phyloP scores from a whole-genome alignment of 805 yeast genomes.

The Wickerhamomyces rabaulensis region DNA sequence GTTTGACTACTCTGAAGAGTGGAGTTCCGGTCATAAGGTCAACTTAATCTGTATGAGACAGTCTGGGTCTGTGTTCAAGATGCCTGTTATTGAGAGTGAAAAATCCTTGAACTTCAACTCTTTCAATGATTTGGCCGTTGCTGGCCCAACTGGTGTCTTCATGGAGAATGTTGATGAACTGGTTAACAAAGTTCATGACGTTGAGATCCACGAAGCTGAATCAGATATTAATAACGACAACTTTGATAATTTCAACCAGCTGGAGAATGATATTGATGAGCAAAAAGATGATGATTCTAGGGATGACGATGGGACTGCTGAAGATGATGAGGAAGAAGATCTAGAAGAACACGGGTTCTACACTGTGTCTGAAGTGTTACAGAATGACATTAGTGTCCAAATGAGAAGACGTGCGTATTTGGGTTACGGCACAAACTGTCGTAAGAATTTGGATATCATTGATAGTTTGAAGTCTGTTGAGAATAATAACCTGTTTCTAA shows the following conservation, averaged over 20 bases:
- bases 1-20: slow-evolving; percentile 54
- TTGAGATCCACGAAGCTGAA: slow-evolving; percentile 4
- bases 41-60: slow-evolving; percentile 84
- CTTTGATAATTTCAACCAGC: slow-evolving; percentile 28
- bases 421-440: slow-evolving; percentile 71
- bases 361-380: slow-evolving; percentile 42
- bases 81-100: slow-evolving; percentile 67
- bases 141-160: slow-evolving; percentile 53
- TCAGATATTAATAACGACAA: slow-evolving; percentile 10
- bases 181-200: slow-evolving; percentile 16
- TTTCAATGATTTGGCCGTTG: slow-evolving; percentile 55
- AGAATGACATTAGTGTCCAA: slow-evolving; percentile 67
- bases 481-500: slow-evolving; percentile 45
- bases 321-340: slow-evolving; percentile 3
- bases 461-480: slow-evolving; percentile 50
- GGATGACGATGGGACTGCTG: neutral
- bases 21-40: slow-evolving; percentile 44
- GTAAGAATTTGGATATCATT: slow-evolving; percentile 53
- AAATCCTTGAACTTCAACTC: slow-evolving; percentile 62
- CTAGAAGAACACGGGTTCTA: slow-evolving; percentile 21
- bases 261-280: slow-evolving; percentile 11
- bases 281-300: slow-evolving; percentile 3
- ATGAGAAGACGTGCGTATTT: slow-evolving; percentile 66
- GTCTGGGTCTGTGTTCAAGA: slow-evolving; percentile 80
- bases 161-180: slow-evolving; percentile 29